Conservation (phyloP, 306 rosid genomes). For the Senna tora region DNA sequence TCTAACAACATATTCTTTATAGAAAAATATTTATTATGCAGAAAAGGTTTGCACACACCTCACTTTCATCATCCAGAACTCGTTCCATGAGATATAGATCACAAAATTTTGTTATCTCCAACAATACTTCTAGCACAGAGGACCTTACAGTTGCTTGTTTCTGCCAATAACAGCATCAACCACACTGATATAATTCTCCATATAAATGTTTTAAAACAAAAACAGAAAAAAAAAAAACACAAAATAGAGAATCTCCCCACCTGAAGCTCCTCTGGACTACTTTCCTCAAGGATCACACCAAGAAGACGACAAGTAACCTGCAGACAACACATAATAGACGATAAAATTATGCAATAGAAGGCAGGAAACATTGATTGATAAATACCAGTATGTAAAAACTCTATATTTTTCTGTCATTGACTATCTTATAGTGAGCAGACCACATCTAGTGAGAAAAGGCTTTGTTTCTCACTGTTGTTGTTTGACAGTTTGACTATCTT, state of each 20-base stretch:
- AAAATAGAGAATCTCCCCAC: constrained; percentile 42
- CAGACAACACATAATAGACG: constrained; percentile 10
- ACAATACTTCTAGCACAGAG: constrained; percentile 71
- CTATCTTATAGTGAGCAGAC: too few relatives aligned
- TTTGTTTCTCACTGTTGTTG: too few relatives aligned
- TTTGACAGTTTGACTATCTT: background rate
- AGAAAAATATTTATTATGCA: background rate
- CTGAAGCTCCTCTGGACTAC: constrained; percentile 77
- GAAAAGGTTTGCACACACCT: constrained; percentile 49
- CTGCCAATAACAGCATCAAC: constrained; percentile 51
- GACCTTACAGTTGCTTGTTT: constrained; percentile 75
- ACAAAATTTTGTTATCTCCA: constrained; percentile 76
- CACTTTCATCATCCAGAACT: constrained; percentile 78
- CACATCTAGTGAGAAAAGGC: too few relatives aligned
- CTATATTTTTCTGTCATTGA: background rate
- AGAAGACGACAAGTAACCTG: constrained; percentile 80
- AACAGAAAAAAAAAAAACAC: constrained; percentile 1
- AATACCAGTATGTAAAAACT: background rate
- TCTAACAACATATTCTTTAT: background rate
- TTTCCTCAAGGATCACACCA: constrained; percentile 78
- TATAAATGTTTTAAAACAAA: constrained; percentile 24
- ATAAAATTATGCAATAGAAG: constrained; percentile 17
- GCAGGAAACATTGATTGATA: background rate
- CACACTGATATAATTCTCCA: constrained; percentile 22
- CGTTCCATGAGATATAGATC: constrained; percentile 89